phyloP scores from a whole-genome alignment of 140 eudicot species.

The Senecio squalidus region DNA sequence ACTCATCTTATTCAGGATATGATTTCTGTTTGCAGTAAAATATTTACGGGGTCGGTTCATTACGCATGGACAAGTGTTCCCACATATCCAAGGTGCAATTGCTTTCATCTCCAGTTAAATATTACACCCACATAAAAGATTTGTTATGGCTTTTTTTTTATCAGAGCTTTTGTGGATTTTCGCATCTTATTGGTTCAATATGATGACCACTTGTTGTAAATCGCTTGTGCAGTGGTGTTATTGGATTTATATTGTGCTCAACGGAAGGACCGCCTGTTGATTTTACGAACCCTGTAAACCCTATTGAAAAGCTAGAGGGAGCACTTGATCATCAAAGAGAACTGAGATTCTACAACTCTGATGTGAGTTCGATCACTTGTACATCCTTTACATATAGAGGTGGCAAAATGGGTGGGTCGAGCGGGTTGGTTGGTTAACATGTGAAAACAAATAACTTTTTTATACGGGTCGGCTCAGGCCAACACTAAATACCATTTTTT shows the following conservation, averaged over 20 bases:
- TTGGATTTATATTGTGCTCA: slow-evolving; percentile 82
- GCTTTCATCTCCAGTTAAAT: not conserved
- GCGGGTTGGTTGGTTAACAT: not conserved
- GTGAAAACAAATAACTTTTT: not conserved
- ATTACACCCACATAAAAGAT: not conserved
- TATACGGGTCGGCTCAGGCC: not conserved
- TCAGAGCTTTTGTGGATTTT: not conserved
- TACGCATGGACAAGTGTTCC: slow-evolving; percentile 99
- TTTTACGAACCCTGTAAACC: slow-evolving; percentile 72
- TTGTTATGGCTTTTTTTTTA: not conserved
- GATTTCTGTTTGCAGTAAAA: slow-evolving; percentile 61
- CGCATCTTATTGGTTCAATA: not conserved
- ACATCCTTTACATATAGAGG: not conserved
- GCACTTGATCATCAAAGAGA: slow-evolving; percentile 60
- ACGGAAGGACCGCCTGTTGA: slow-evolving; percentile 82
- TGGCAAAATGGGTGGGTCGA: not conserved
- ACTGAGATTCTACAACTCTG: slow-evolving; percentile 72
- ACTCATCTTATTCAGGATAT: slow-evolving; percentile 90
- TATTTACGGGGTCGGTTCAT: slow-evolving; percentile 77
- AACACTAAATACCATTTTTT: too few species aligned
- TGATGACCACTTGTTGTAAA: not conserved
- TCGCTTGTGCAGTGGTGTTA: slow-evolving; percentile 62
- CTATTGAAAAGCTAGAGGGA: slow-evolving; percentile 83
- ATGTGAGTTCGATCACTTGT: slow-evolving; percentile 32
- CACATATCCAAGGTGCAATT: slow-evolving; percentile 80